A percentile compares a stretch with the other conserved stretches of the same genome.
These are phyloP conservation scores for Casuarina equisetifolia DNA, from an alignment of 306 rosid species.

Conservation along the genomic window DNA sequence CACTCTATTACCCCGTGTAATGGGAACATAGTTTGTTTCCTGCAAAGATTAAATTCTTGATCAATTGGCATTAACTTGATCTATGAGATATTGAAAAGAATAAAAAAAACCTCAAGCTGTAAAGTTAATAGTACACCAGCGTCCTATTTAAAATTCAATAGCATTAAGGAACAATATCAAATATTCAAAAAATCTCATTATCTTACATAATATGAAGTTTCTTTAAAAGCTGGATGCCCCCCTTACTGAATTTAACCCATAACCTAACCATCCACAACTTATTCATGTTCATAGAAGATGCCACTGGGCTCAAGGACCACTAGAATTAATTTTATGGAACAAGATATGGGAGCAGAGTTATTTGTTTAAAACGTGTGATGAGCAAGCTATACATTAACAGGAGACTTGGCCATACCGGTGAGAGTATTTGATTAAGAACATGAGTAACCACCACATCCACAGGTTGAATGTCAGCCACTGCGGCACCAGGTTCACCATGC, in stretches of 20 bases:
- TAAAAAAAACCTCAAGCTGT: not conserved
- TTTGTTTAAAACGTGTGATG: constrained; percentile 11
- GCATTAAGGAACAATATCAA: no score
- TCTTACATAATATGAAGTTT: not conserved
- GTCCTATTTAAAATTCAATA: not conserved
- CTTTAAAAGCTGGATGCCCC: not conserved
- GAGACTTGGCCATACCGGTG: constrained; percentile 51
- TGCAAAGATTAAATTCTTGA: constrained; percentile 34
- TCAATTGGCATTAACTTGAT: constrained; percentile 13
- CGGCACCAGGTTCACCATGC: constrained; percentile 99
- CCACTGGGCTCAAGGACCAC: not conserved
- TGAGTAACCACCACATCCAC: constrained; percentile 86
- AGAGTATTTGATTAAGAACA: constrained; percentile 78
- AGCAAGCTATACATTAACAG: not conserved
- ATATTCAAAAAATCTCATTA: not conserved
- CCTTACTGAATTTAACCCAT: not conserved
- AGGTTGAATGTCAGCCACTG: constrained; percentile 78
- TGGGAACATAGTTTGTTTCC: constrained; percentile 93
- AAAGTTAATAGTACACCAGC: not conserved
- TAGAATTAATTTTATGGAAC: not conserved
- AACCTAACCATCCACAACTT: not conserved
- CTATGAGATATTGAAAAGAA: not conserved
- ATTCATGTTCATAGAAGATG: not conserved
- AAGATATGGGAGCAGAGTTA: not conserved
- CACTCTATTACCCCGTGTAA: constrained; percentile 82